Percentiles rank a stretch among this genome's conserved stretches.
Evolutionary conservation across 352 stramenopile genomes (phyloP).

Genomic region (Globisporangium emineosum): DNA sequence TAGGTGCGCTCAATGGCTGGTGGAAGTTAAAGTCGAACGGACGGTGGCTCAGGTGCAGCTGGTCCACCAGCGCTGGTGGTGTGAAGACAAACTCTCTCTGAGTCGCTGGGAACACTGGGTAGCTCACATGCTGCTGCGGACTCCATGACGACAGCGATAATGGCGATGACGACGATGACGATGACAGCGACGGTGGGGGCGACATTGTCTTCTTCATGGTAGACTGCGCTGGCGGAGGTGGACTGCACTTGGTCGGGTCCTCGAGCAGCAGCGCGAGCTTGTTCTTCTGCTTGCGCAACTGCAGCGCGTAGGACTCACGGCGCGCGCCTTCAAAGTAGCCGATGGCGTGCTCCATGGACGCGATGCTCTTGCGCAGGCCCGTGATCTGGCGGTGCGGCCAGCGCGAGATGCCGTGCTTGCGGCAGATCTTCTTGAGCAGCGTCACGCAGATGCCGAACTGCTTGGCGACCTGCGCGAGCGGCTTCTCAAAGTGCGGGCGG

Average conservation of each 20-base stretch:
- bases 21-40: background rate
- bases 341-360: conserved; percentile 83
- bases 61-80: background rate
- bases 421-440: conserved; percentile 85
- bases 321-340: conserved; percentile 68
- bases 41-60: conserved; percentile 6
- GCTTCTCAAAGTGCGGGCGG: conserved; percentile 82
- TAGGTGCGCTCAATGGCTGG: background rate
- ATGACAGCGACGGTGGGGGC: background rate
- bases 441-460: conserved; percentile 82
- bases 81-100: background rate
- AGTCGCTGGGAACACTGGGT: conserved; percentile 8
- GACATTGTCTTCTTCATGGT: background rate
- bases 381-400: conserved; percentile 87
- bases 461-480: conserved; percentile 71
- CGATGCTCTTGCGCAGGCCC: conserved; percentile 82
- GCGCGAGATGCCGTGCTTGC: conserved; percentile 69
- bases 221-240: conserved; percentile 15
- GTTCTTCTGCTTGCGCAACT: conserved; percentile 71
- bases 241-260: conserved; percentile 55
- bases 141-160: conserved; percentile 14
- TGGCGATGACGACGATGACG: conserved; percentile 8
- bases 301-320: conserved; percentile 65
- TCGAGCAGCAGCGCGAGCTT: conserved; percentile 66
- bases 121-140: background rate